Base-by-base conservation (phyloP, 352 stramenopile species). In the Phytopythium delawarense region DNA sequence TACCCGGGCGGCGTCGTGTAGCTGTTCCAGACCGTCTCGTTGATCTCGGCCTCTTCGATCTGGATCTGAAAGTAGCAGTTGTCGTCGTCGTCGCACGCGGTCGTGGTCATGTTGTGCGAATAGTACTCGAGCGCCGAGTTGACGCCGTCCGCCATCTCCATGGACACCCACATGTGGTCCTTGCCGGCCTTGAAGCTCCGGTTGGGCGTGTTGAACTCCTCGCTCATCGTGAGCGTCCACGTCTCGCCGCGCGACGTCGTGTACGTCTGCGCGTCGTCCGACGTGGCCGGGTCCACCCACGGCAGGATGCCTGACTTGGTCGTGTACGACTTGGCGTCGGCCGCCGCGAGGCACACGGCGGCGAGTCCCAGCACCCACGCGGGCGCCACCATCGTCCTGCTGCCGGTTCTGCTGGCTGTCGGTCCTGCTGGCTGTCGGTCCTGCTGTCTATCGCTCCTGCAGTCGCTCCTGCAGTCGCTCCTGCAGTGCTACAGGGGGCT, bases 161-260 rank as follows among this genome's bases (percentile, higher is more conserved):
- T 63, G 7, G 83, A 89, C 20, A 92, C 98, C 96, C 96, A 99
- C 34, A 93, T 74, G 34, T 97, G 91, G 75, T 99, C 96, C 8
- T 84, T 63, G 13, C 96, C 96, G 44, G 98, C 88, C 35, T 83
- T 59, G 72, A 98, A 98, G 1, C 57, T 84, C 7, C 94, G 82
- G 23, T 71, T 73, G 2, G 87, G 65, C 3, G 60, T 65, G 56
- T 68, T 71, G 40, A 70, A 71, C 46, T 74, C 64, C 46, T 75
- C 61, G 59, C 80, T 92, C 76, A 91, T 89, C 6, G 81, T 72
- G 39, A 93, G 65, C 13, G 87, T 68, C 77, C 78, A 89, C 5
- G 32, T 49, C 15, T 84, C 76, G 25, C 84, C 84, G 30, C 81
- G 72, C 15, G 83, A 84, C 11, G 63, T 76, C 21, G 64, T 61